Conservation (phyloP, 306 rosid species). For the Spatholobus suberectus region DNA sequence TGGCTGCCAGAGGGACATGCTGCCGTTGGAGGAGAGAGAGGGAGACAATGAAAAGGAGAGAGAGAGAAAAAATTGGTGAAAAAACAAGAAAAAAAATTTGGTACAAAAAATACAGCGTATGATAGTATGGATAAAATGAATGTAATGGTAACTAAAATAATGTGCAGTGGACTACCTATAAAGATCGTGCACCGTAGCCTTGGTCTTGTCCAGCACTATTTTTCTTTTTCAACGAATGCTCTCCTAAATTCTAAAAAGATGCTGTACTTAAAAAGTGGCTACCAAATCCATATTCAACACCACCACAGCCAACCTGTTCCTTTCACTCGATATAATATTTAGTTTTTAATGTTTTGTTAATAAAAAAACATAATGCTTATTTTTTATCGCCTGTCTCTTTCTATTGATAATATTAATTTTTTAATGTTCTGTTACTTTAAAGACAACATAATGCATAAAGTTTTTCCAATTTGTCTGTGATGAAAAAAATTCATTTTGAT, state of each 20-base stretch:
- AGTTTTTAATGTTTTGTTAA: neutral
- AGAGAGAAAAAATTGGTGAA: too few relatives aligned
- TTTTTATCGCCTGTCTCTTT: conserved; percentile 1
- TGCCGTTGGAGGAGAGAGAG: too few relatives aligned
- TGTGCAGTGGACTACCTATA: too few relatives aligned
- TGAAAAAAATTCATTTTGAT: too few relatives aligned
- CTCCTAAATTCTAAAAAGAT: neutral
- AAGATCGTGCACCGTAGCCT: too few relatives aligned
- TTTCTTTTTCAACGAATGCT: neutral
- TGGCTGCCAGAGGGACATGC: too few relatives aligned
- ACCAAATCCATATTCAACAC: conserved; percentile 20
- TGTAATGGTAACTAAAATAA: too few relatives aligned
- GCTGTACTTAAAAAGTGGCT: conserved; percentile 22
- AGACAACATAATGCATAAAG: neutral
- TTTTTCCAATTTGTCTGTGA: too few relatives aligned
- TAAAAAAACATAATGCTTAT: neutral
- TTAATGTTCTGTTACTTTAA: neutral
- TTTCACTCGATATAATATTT: neutral
- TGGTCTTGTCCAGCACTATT: neutral
- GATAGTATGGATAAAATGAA: too few relatives aligned
- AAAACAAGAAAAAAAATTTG: too few relatives aligned
- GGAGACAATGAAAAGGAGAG: too few relatives aligned
- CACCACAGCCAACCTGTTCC: conserved; percentile 14
- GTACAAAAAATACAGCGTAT: too few relatives aligned
- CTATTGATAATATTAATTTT: neutral